Percentiles rank a stretch among this genome's conserved stretches.
phyloP scores from a whole-genome alignment of 495 filamentous ascomycete genomes.

The Aspergillus steynii region DNA sequence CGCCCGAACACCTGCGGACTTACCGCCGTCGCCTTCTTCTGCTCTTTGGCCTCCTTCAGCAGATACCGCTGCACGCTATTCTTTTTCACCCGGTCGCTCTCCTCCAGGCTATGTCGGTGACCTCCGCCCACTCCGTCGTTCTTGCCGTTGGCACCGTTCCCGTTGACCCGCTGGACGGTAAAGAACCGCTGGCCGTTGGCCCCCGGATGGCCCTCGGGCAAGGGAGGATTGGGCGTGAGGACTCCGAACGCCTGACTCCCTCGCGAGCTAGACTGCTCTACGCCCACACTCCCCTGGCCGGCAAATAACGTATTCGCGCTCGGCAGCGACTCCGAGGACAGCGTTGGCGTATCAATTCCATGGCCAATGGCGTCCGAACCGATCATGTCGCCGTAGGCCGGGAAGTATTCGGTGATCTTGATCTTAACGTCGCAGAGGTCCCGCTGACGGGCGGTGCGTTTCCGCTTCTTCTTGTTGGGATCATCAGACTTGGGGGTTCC shows the following conservation, averaged over 20 bases:
- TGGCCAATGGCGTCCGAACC: constrained; percentile 12
- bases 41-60: constrained; percentile 66
- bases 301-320: constrained; percentile 27
- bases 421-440: constrained; percentile 91
- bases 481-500: constrained; percentile 84
- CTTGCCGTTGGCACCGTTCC: constrained; percentile 73
- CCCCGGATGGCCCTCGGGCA: constrained; percentile 45
- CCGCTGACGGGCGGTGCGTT: constrained; percentile 71
- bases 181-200: constrained; percentile 59
- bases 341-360: constrained; percentile 13
- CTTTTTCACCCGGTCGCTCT: constrained; percentile 85
- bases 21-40: constrained; percentile 63
- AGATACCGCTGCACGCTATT: constrained; percentile 72
- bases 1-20: constrained; percentile 22
- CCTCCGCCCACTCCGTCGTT: constrained; percentile 62
- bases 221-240: constrained; percentile 34
- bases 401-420: constrained; percentile 83
- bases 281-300: not conserved
- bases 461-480: constrained; percentile 87
- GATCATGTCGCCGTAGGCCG: constrained; percentile 22
- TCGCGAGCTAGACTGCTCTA: constrained; percentile 2
- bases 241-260: constrained; percentile 42
- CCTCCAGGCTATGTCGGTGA: constrained; percentile 75
- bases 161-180: constrained; percentile 76
- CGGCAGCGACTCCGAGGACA: constrained; percentile 28